Evolutionary conservation across 148 eudicot genomes (phyloP).

Genomic region (Nepenthes mirabilis): DNA sequence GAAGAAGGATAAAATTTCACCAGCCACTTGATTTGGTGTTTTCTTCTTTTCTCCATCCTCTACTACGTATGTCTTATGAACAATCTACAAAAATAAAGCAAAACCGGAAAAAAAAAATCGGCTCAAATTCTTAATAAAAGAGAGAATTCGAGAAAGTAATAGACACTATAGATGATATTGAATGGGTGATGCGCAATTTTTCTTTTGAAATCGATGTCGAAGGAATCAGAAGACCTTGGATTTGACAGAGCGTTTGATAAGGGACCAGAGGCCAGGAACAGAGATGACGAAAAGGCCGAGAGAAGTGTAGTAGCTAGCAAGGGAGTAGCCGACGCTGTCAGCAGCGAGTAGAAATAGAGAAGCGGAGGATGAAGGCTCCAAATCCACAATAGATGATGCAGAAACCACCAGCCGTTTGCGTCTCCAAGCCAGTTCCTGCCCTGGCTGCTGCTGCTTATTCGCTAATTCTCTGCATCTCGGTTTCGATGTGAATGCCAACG

Average conservation of each 20-base stretch:
- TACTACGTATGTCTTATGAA: constrained; percentile 61
- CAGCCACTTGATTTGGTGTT: constrained; percentile 66
- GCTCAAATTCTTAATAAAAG: too few species aligned
- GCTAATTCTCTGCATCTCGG: too few species aligned
- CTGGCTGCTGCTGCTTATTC: not conserved
- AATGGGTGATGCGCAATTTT: too few species aligned
- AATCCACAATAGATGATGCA: not conserved
- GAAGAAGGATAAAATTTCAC: constrained; percentile 81
- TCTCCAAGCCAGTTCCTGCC: not conserved
- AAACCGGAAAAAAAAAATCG: not conserved
- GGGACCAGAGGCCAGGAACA: constrained; percentile 98
- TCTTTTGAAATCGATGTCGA: too few species aligned
- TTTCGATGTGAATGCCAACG: too few species aligned
- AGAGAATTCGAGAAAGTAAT: too few species aligned
- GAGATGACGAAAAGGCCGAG: constrained; percentile 91
- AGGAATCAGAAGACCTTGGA: constrained; percentile 50
- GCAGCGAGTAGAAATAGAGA: constrained; percentile 32
- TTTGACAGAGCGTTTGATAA: constrained; percentile 95
- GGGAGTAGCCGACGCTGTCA: constrained; percentile 40
- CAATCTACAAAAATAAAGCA: constrained; percentile 34
- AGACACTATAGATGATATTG: too few species aligned
- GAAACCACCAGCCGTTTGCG: not conserved
- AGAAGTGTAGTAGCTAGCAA: constrained; percentile 93
- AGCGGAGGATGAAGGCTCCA: constrained; percentile 9
- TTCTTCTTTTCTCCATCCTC: constrained; percentile 37